Base-by-base conservation (phyloP, 768 basidiomycete genomes). In the Goffeauzyma gilvescens region DNA sequence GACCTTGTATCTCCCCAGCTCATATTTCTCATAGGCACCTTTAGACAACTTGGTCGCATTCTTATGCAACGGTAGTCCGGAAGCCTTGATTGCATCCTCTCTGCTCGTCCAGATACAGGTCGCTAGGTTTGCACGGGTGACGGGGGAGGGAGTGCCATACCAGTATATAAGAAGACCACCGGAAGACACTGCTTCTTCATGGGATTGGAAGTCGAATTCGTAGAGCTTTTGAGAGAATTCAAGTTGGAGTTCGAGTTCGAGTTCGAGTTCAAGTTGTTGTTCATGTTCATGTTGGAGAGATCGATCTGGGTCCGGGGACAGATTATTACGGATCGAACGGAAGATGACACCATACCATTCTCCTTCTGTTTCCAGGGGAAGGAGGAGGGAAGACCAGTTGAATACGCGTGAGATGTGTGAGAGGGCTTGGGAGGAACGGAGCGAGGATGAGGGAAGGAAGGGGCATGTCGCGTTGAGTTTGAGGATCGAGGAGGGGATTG, bases 91-190 rank as follows among this genome's bases (percentile, higher is more conserved):
- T 4, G 89, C 90, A 48, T 86, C 79, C 51, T 72, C 72, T 5
- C 87, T 76, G 31, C 80, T 83, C 65, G 81, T 78, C 89, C 90
- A 96, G 31, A 96, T 79, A 66, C 89, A 95, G 14, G 87, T 93
- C 6, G 89, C 86, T 41, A 93, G 74, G 62, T 95, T 95, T 65
- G 81, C 68, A 1, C 85, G 77, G 0, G 81, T 80, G 27, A 68
- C 59, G 37, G 71, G 71, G 51, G 82, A 67, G 1, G 87, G 87
- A 23, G 78, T 71, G 8, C 87, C 87, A 53, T 86, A 89, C 89
- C 90, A 95, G 62, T 95, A 95, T 59, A 89, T 68, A 39, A 93
- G 72, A 24, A 95, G 68, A 74, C 63, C 62, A 13, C 64, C 64
- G 46, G 81, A 84, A 31, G 70, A 69, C 21, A 95, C 73, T 0